Conservation (phyloP, 768 basidiomycete genomes). For the Daedaleopsis sinensis region DNA sequence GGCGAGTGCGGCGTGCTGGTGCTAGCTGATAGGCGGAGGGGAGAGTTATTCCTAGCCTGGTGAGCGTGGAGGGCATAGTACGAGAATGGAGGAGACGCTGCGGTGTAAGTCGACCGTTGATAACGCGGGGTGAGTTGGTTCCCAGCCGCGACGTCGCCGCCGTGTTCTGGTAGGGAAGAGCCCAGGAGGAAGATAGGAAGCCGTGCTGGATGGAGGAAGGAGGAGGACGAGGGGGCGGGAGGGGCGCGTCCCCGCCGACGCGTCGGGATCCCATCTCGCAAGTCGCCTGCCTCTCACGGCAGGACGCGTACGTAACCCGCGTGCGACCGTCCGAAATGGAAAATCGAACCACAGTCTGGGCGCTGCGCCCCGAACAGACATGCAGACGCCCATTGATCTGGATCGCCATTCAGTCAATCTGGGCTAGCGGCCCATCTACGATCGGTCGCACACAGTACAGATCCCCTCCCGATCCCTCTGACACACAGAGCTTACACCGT, state of each 20-base stretch:
- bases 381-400: slow-evolving; percentile 10
- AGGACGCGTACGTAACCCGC: slow-evolving; percentile 1
- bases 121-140: not conserved
- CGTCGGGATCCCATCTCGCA: not conserved
- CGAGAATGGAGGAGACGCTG: not conserved
- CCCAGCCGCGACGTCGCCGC: not conserved
- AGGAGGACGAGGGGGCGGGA: not conserved
- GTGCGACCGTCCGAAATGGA: not conserved
- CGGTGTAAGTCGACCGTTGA: not conserved
- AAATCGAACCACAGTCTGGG: not conserved
- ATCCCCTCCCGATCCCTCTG: slow-evolving; percentile 11
- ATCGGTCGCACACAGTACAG: slow-evolving; percentile 10
- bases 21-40: not conserved
- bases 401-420: slow-evolving; percentile 21
- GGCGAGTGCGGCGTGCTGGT: not conserved
- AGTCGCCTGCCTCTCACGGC: not conserved
- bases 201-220: not conserved
- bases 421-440: slow-evolving; percentile 9
- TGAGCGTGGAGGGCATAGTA: not conserved
- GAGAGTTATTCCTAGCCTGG: not conserved
- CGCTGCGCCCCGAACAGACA: slow-evolving; percentile 5
- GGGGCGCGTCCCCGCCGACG: not conserved
- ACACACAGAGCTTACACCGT: slow-evolving; percentile 1
- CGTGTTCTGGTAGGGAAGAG: not conserved
- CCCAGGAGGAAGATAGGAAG: not conserved